A percentile compares a stretch with the other conserved stretches of the same genome.
Conservation (phyloP, 2,329 filamentous ascomycete genomes). For the Colletotrichum incanum region DNA sequence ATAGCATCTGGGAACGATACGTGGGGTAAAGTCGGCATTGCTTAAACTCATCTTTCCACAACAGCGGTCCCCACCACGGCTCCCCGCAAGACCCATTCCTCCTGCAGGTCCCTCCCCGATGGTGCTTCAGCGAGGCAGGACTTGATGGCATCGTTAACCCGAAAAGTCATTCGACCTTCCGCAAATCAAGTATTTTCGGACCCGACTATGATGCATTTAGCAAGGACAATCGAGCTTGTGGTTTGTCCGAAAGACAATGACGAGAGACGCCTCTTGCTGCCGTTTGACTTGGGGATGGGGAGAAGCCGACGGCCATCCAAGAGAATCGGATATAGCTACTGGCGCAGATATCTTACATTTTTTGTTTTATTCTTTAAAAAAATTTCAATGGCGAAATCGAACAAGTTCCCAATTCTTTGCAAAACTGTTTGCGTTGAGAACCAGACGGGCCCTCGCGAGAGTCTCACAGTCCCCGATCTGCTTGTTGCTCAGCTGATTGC, state of each 20-base stretch:
- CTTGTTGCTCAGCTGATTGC: background rate
- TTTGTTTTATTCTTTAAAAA: no score
- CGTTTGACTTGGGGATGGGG: background rate
- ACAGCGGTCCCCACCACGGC: background rate
- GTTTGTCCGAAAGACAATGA: background rate
- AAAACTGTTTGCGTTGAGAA: background rate
- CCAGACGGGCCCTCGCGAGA: background rate
- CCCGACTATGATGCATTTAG: background rate
- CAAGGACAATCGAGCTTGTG: background rate
- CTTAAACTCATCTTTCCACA: slow-evolving; percentile 12
- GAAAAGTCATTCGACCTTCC: background rate
- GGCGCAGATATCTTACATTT: no score
- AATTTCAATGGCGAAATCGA: background rate
- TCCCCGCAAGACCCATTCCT: slow-evolving; percentile 36
- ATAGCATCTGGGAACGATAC: background rate
- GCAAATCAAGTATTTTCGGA: background rate
- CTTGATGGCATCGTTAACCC: background rate
- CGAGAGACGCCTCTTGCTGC: background rate
- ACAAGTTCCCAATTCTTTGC: background rate
- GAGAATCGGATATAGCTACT: background rate
- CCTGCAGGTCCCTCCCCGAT: background rate
- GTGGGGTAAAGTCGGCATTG: background rate
- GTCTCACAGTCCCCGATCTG: background rate
- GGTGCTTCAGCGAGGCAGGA: background rate
- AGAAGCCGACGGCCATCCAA: background rate